Conservation (phyloP, 1,284 basidiomycete species). For the Papiliotrema nemorosa region DNA sequence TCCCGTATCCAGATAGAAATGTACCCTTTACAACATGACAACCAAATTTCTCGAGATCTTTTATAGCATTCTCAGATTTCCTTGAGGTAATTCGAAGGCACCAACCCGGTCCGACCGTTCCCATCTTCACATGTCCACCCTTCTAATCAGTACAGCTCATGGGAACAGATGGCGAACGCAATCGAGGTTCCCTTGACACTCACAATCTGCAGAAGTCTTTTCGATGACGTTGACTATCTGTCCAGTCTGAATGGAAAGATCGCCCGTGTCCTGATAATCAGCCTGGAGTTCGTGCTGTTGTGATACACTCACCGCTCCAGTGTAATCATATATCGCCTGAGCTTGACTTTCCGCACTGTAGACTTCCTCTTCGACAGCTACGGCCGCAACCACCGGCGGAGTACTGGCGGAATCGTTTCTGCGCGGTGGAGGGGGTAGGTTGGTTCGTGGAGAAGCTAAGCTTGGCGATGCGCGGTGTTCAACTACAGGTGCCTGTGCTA, state of each 20-base stretch:
- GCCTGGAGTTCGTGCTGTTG: neutral
- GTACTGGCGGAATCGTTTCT: neutral
- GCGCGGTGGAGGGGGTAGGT: constrained; percentile 21
- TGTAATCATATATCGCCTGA: constrained; percentile 44
- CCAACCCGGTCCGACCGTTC: constrained; percentile 36
- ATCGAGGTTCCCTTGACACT: too few relatives aligned
- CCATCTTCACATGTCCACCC: constrained; percentile 48
- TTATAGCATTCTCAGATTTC: constrained; percentile 14
- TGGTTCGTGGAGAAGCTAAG: constrained; percentile 7
- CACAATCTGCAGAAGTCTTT: constrained; percentile 44
- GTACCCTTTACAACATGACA: too few relatives aligned
- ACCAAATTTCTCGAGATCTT: too few relatives aligned
- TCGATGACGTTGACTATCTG: constrained; percentile 43
- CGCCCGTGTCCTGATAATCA: constrained; percentile 30
- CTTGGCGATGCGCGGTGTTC: constrained; percentile 13
- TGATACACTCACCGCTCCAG: constrained; percentile 24
- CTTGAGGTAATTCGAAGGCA: constrained; percentile 43
- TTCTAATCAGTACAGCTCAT: too few relatives aligned
- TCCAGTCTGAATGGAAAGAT: constrained; percentile 33
- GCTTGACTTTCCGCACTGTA: constrained; percentile 32
- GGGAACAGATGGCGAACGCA: too few relatives aligned
- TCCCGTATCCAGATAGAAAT: too few relatives aligned
- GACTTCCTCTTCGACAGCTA: constrained; percentile 1
- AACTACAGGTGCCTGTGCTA: neutral
- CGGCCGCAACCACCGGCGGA: neutral